These are phyloP conservation scores for Monilinia vaccinii-corymbosi DNA, from an alignment of 2,329 filamentous ascomycete species.

Conservation along the genomic window DNA sequence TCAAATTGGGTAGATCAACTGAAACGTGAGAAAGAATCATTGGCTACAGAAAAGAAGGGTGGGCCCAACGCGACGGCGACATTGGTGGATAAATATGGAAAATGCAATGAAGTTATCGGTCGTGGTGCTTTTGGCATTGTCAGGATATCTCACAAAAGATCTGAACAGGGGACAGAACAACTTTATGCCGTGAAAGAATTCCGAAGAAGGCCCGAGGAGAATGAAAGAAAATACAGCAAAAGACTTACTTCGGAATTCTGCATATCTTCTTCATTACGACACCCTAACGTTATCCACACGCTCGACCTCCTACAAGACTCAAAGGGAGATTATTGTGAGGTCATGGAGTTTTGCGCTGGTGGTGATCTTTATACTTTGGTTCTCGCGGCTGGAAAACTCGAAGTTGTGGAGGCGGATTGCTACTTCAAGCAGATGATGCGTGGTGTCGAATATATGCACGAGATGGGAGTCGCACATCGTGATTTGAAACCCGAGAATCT, in stretches of 20 bases:
- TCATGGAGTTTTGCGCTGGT: constrained; percentile 98
- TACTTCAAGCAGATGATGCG: constrained; percentile 99
- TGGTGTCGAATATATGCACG: constrained; percentile 96
- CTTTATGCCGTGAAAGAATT: constrained; percentile 98
- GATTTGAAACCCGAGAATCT: constrained; percentile 97
- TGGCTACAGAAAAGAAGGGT: constrained; percentile 67
- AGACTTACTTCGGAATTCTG: constrained; percentile 95
- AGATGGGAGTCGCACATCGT: constrained; percentile 97
- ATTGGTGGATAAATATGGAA: constrained; percentile 92
- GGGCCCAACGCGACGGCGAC: constrained; percentile 67
- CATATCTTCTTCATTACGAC: constrained; percentile 91
- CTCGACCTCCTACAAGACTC: constrained; percentile 90
- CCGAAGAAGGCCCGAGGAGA: constrained; percentile 85
- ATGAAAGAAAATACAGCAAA: constrained; percentile 95
- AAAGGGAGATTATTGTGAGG: constrained; percentile 96
- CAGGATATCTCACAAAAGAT: constrained; percentile 90
- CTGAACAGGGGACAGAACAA: constrained; percentile 76
- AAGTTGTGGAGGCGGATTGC: constrained; percentile 88
- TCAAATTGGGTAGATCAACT: constrained; percentile 94
- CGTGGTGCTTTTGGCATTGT: constrained; percentile 96
- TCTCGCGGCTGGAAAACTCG: constrained; percentile 81
- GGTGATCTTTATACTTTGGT: constrained; percentile 93
- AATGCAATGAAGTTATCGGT: constrained; percentile 94
- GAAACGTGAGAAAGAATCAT: constrained; percentile 73
- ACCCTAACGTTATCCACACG: constrained; percentile 97